Conservation (phyloP, 2,329 filamentous ascomycete species). For the Bipolaris oryzae region DNA sequence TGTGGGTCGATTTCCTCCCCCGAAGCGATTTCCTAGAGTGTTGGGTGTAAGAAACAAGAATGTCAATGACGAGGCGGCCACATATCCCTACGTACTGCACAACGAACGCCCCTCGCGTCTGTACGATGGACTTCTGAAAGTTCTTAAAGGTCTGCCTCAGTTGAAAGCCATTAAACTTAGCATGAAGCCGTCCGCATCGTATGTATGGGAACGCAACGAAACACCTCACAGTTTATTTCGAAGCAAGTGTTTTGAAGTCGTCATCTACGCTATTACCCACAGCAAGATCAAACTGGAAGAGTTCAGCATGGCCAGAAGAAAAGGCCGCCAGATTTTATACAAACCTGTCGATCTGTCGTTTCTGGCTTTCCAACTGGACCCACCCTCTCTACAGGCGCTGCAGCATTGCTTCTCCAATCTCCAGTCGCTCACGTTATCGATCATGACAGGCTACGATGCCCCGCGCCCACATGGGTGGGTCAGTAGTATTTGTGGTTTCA, state of each 20-base stretch:
- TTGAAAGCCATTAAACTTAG: constrained; percentile 29
- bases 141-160: constrained; percentile 23
- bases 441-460: constrained; percentile 19
- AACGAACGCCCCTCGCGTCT: constrained; percentile 22
- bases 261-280: constrained; percentile 29
- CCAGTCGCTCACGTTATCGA: constrained; percentile 25
- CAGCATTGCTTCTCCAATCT: constrained; percentile 20
- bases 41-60: constrained; percentile 22
- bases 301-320: constrained; percentile 30
- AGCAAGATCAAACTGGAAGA: constrained; percentile 28
- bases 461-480: constrained; percentile 30
- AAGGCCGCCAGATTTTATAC: constrained; percentile 4
- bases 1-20: constrained; percentile 35
- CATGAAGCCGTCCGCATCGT: constrained; percentile 16
- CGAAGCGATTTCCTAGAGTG: constrained; percentile 35
- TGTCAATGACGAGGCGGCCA: constrained; percentile 27
- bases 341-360: constrained; percentile 24
- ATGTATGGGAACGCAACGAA: constrained; percentile 13
- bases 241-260: constrained; percentile 27
- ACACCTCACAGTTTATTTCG: constrained; percentile 26
- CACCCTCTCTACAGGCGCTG: constrained; percentile 19
- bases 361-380: constrained; percentile 20
- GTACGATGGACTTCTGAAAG: constrained; percentile 27
- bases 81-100: constrained; percentile 29
- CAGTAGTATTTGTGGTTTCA: constrained; percentile 26